Evolutionary conservation across 768 basidiomycete genomes (phyloP), one percentile per base, ranked within the genome.

Genomic region (Xerocomellus chrysenteron): DNA sequence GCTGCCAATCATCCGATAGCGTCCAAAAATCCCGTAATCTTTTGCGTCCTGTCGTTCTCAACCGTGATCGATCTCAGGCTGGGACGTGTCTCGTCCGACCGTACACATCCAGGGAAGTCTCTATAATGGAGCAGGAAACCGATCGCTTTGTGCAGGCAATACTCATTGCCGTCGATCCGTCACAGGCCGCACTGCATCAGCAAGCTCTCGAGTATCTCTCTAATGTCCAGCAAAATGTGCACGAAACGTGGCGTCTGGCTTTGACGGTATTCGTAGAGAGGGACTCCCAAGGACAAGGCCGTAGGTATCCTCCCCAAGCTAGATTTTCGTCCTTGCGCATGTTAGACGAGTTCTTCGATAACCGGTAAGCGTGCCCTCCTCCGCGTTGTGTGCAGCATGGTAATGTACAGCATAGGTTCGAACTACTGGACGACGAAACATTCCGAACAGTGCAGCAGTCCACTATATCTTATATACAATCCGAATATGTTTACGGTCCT

Each of bases 131-230:
- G 37, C 84, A 82, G 67, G 85, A 89, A 75, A 78, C 88, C 64
- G 82, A 87, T 62, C 87, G 84, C 69, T 78, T 90, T 60, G 84
- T 90, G 17, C 88, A 87, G 74, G 94, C 94, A 47, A 93, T 95
- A 73, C 76, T 82, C 68, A 88, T 96, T 75, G 94, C 94, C 49
- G 89, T 89, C 57, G 88, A 94, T 76, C 88, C 87, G 52, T 75
- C 78, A 14, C 88, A 86, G 71, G 77, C 76, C 53, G 70, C 81
- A 28, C 74, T 96, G 35, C 91, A 94, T 73, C 88, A 86, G 56
- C 88, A 95, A 71, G 95, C 95, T 35, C 78, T 97, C 63, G 84
- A 87, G 54, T 98, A 90, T 71, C 78, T 98, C 33, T 80, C 83
- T 30, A 82, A 80, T 54, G 79, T 97, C 59, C 88, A 91, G 65